These are phyloP conservation scores for Stereocaulon alpinum DNA, from an alignment of 495 filamentous ascomycete species.

Conservation along the genomic window DNA sequence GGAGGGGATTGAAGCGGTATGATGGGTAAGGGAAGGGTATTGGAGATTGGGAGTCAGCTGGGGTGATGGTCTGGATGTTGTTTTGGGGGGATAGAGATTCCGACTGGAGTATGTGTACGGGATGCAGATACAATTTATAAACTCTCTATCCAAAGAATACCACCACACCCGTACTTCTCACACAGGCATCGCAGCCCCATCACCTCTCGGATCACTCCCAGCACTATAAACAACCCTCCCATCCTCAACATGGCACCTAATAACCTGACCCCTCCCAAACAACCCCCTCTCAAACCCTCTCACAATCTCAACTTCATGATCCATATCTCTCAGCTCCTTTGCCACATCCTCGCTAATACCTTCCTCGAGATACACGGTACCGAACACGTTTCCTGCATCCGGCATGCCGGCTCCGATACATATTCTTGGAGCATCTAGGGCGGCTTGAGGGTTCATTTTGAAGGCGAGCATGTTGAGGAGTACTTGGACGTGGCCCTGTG, in stretches of 20 bases:
- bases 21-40: too few relatives aligned
- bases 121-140: too few relatives aligned
- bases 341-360: conserved; percentile 61
- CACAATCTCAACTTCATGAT: conserved; percentile 64
- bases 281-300: conserved; percentile 53
- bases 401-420: conserved; percentile 67
- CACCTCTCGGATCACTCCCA: conserved; percentile 80
- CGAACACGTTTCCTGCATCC: conserved; percentile 39
- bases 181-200: conserved; percentile 68
- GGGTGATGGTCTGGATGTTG: too few relatives aligned
- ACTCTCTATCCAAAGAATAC: too few relatives aligned
- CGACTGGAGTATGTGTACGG: too few relatives aligned
- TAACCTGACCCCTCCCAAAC: conserved; percentile 90
- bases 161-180: conserved; percentile 17
- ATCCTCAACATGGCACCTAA: conserved; percentile 64
- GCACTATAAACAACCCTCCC: conserved; percentile 64
- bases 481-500: conserved; percentile 94
- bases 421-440: conserved; percentile 80
- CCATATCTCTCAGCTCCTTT: conserved; percentile 53
- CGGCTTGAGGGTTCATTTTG: conserved; percentile 74
- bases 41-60: too few relatives aligned
- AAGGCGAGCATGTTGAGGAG: conserved; percentile 84
- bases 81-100: too few relatives aligned
- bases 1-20: too few relatives aligned
- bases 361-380: conserved; percentile 73